Percentiles rank a stretch among this genome's conserved stretches.
phyloP scores from a whole-genome alignment of 306 rosid species.

The Rosa persica region DNA sequence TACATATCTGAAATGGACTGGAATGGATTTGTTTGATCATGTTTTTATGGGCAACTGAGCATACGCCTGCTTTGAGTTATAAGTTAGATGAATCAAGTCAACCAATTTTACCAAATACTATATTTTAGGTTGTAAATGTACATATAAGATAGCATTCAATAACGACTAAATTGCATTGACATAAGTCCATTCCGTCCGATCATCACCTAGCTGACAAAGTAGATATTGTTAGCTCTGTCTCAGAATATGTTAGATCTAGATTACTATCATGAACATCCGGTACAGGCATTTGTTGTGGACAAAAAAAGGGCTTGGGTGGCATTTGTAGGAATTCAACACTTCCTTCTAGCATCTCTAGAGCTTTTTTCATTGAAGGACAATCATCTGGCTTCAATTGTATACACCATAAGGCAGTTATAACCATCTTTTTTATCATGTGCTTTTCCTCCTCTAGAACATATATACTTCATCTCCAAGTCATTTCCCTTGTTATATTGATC shows the following conservation, averaged over 20 bases:
- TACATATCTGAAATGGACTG: no score
- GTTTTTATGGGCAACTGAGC: no score
- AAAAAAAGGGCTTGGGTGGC: neutral
- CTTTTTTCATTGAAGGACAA: conserved; percentile 12
- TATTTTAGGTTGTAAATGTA: no score
- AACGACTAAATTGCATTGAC: no score
- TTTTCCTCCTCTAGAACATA: neutral
- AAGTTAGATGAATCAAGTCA: no score
- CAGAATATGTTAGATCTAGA: neutral
- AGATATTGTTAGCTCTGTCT: neutral
- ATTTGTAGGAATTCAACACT: neutral
- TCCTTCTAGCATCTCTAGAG: neutral
- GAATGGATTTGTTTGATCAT: no score
- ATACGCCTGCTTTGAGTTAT: no score
- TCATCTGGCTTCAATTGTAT: conserved; percentile 13
- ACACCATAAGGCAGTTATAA: neutral
- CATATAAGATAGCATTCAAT: no score
- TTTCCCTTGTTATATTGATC: neutral
- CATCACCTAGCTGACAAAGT: neutral
- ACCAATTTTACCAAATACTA: no score
- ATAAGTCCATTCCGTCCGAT: no score
- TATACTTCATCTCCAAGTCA: neutral
- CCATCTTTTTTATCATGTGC: neutral
- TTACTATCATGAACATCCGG: neutral
- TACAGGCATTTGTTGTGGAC: neutral